These are phyloP conservation scores for Podospora appendiculata DNA, from an alignment of 495 filamentous ascomycete species.

Conservation along the genomic window DNA sequence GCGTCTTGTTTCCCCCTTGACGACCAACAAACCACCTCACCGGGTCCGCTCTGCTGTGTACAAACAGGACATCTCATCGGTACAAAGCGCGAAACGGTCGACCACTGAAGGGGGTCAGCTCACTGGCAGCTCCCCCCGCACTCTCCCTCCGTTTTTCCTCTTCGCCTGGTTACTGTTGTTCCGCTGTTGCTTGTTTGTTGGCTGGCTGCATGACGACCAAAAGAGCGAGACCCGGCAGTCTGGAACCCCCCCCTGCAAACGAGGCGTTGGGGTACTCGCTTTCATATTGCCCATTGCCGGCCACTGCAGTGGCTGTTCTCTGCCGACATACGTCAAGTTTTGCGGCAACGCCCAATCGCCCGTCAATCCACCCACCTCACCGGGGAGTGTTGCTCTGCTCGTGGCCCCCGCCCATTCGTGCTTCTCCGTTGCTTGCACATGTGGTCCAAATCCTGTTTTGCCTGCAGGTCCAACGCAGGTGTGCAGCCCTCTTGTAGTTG, in stretches of 20 bases:
- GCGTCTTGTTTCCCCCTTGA: no score
- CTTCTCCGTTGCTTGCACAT: no score
- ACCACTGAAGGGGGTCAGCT: neutral
- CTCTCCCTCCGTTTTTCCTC: neutral
- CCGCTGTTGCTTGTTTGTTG: neutral
- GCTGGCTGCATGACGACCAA: neutral
- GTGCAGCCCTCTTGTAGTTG: no score
- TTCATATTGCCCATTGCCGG: neutral
- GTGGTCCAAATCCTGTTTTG: no score
- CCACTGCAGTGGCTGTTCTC: neutral
- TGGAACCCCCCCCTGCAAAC: neutral
- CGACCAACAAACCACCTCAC: neutral
- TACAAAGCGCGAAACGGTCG: neutral
- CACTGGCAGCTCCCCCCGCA: neutral
- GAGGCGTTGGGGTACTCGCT: neutral
- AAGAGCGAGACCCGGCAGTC: neutral
- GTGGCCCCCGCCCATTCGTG: neutral
- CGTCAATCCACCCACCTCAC: no score
- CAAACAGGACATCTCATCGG: neutral
- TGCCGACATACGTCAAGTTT: no score
- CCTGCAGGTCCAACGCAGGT: no score
- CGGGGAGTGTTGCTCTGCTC: neutral
- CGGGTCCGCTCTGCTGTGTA: neutral
- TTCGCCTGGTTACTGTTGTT: neutral
- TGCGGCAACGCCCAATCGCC: no score